phyloP scores from a whole-genome alignment of 768 basidiomycete species.

The Tremella yokohamensis region DNA sequence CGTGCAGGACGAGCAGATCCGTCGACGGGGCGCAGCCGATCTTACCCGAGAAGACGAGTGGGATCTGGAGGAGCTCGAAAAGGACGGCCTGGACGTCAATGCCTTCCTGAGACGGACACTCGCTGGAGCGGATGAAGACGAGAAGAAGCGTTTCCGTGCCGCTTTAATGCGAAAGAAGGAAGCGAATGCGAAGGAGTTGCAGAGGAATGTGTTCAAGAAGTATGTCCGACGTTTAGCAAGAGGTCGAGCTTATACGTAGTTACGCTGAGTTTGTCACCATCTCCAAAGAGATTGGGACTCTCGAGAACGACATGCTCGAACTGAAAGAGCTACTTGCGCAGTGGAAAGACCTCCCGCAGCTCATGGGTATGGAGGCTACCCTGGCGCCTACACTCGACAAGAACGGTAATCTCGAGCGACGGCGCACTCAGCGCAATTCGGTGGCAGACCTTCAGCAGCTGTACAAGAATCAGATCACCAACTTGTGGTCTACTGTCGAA shows the following conservation, averaged over 20 bases:
- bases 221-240: slow-evolving; percentile 35
- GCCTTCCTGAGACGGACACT: slow-evolving; percentile 56
- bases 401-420: slow-evolving; percentile 50
- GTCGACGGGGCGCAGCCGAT: slow-evolving; percentile 59
- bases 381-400: slow-evolving; percentile 41
- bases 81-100: slow-evolving; percentile 81
- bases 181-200: slow-evolving; percentile 78
- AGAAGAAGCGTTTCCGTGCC: slow-evolving; percentile 48
- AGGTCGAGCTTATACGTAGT: slow-evolving; percentile 54
- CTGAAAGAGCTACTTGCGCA: slow-evolving; percentile 90
- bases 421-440: slow-evolving; percentile 74
- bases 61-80: slow-evolving; percentile 64
- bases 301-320: slow-evolving; percentile 97
- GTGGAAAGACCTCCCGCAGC: slow-evolving; percentile 92
- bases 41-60: slow-evolving; percentile 45
- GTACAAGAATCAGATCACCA: slow-evolving; percentile 91
- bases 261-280: slow-evolving; percentile 96
- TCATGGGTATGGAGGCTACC: slow-evolving; percentile 78
- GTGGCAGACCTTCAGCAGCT: slow-evolving; percentile 91
- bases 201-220: slow-evolving; percentile 94
- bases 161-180: slow-evolving; percentile 64
- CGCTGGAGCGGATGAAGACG: slow-evolving; percentile 50
- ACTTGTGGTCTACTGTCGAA: slow-evolving; percentile 81
- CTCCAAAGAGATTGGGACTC: slow-evolving; percentile 90
- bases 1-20: slow-evolving; percentile 53